phyloP scores from a whole-genome alignment of 257 asterid genomes.

The Rhazya stricta region DNA sequence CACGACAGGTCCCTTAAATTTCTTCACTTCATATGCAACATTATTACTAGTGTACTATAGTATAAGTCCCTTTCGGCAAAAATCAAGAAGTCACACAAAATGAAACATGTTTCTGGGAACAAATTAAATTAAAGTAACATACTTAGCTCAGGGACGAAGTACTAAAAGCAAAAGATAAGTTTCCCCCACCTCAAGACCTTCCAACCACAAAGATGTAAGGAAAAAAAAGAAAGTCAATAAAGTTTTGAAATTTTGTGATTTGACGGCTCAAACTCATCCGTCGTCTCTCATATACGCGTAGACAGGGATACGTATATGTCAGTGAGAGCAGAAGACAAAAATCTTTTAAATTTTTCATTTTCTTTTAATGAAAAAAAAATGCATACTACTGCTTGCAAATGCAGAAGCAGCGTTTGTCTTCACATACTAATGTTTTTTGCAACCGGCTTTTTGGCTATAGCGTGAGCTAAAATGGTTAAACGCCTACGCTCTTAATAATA shows the following conservation, averaged over 20 bases:
- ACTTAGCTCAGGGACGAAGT: not conserved
- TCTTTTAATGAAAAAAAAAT: not conserved
- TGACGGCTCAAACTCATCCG: conserved; percentile 50
- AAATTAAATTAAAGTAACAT: not conserved
- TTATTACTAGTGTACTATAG: not conserved
- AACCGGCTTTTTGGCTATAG: too few species aligned
- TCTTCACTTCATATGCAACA: not conserved
- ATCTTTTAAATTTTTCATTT: not conserved
- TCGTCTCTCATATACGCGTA: conserved; percentile 40
- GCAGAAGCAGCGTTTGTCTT: not conserved
- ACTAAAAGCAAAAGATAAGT: conserved; percentile 3
- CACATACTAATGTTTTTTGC: not conserved
- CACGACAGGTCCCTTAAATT: not conserved
- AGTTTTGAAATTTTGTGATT: conserved; percentile 31
- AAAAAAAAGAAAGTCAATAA: conserved; percentile 5
- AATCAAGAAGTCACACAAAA: conserved; percentile 1
- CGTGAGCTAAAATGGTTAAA: conserved; percentile 7
- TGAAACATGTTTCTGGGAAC: not conserved
- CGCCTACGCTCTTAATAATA: not conserved
- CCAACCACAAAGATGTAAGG: not conserved
- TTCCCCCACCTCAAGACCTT: not conserved
- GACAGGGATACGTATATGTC: conserved; percentile 62
- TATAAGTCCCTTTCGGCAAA: not conserved
- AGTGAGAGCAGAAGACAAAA: conserved; percentile 14
- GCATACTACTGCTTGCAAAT: not conserved